A percentile compares a stretch with the other conserved stretches of the same genome.
Evolutionary conservation across 106 monocot genomes (phyloP).

Genomic region (Hemerocallis citrina): DNA sequence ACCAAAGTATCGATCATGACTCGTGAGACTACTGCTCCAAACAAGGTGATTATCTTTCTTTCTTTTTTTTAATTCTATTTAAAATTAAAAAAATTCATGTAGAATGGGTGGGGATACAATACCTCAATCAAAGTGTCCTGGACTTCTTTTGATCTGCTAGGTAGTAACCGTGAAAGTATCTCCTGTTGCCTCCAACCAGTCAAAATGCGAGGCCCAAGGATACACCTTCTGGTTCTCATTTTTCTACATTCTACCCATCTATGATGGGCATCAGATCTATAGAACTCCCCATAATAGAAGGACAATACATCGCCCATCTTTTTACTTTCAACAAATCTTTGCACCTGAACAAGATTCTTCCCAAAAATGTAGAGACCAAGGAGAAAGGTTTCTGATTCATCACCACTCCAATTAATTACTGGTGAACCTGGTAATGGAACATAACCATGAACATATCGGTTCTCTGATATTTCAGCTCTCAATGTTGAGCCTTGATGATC

Average conservation of each 20-base stretch:
- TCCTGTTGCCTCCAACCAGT: constrained; percentile 80
- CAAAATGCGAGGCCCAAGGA: constrained; percentile 68
- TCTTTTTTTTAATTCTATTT: too few species aligned
- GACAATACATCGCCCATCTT: constrained; percentile 67
- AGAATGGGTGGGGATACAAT: neutral
- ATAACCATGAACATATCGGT: neutral
- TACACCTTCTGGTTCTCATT: constrained; percentile 43
- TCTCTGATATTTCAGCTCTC: constrained; percentile 16
- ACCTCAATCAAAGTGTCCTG: constrained; percentile 61
- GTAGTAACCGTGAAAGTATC: constrained; percentile 47
- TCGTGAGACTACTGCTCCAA: too few species aligned
- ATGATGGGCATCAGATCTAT: constrained; percentile 54
- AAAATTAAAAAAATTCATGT: too few species aligned
- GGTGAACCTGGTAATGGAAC: constrained; percentile 41
- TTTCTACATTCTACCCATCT: constrained; percentile 80
- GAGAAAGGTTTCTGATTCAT: constrained; percentile 55
- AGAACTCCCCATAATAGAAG: constrained; percentile 87
- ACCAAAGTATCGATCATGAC: too few species aligned
- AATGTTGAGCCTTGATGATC: constrained; percentile 1
- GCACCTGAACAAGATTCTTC: constrained; percentile 59
- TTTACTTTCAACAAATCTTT: constrained; percentile 49
- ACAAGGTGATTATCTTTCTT: too few species aligned
- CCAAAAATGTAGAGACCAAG: constrained; percentile 89
- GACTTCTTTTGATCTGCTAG: constrained; percentile 18
- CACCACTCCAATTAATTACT: constrained; percentile 35